These are phyloP conservation scores for Penicillium arizonense DNA, from an alignment of 495 filamentous ascomycete species.

Conservation along the genomic window DNA sequence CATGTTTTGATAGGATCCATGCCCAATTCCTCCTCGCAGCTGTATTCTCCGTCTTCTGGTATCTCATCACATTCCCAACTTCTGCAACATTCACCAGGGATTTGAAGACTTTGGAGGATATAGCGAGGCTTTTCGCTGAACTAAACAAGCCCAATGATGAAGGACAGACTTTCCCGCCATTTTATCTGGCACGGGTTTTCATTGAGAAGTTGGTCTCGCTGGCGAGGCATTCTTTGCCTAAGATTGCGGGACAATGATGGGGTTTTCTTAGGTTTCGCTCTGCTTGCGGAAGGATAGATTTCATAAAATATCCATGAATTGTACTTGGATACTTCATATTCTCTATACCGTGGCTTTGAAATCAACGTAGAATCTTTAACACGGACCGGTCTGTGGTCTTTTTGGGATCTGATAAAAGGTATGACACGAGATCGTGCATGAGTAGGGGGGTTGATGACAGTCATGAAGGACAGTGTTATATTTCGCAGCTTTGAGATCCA, in stretches of 20 bases:
- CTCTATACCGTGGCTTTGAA: too few species aligned
- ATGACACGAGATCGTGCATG: too few species aligned
- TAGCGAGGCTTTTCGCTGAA: slow-evolving; percentile 5
- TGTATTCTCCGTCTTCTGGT: slow-evolving; percentile 20
- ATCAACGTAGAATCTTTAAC: too few species aligned
- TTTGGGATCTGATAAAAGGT: too few species aligned
- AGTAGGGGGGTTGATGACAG: too few species aligned
- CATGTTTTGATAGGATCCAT: slow-evolving; percentile 18
- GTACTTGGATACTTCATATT: too few species aligned
- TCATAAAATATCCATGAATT: too few species aligned
- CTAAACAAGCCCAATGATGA: slow-evolving; percentile 1
- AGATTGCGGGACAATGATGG: neutral
- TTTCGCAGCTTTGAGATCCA: too few species aligned
- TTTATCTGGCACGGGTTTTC: slow-evolving; percentile 17
- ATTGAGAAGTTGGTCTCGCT: slow-evolving; percentile 13
- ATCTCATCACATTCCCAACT: slow-evolving; percentile 14
- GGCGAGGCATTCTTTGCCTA: slow-evolving; percentile 3
- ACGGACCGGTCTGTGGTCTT: too few species aligned
- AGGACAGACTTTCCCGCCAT: slow-evolving; percentile 17
- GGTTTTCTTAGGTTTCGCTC: neutral
- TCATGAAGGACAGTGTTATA: too few species aligned
- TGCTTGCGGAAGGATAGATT: too few species aligned
- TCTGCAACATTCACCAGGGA: slow-evolving; percentile 15
- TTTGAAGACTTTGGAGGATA: slow-evolving; percentile 17
- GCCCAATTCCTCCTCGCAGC: slow-evolving; percentile 25